Conservation (phyloP, 768 basidiomycete species). For the Pholiota conissans region DNA sequence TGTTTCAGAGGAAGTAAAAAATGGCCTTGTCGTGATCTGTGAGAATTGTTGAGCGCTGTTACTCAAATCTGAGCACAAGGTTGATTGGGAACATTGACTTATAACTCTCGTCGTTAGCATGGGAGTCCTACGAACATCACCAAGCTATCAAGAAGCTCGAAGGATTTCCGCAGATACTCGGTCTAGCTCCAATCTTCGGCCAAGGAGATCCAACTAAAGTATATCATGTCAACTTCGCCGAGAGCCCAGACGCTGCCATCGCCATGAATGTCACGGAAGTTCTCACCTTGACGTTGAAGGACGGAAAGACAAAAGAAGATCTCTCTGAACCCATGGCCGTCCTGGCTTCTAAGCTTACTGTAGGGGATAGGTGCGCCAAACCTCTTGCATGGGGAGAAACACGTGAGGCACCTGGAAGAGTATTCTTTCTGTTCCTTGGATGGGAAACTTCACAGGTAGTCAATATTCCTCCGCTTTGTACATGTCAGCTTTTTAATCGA, state of each 20-base stretch:
- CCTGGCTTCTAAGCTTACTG: slow-evolving; percentile 9
- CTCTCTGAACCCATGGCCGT: slow-evolving; percentile 3
- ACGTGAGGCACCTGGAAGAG: slow-evolving; percentile 11
- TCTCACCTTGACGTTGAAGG: slow-evolving; percentile 12
- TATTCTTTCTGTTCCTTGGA: slow-evolving; percentile 14
- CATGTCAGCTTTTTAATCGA: too few species aligned
- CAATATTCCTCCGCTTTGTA: too few species aligned
- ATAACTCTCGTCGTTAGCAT: background rate
- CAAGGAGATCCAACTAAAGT: slow-evolving; percentile 4
- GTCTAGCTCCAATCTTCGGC: slow-evolving; percentile 5
- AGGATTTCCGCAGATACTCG: slow-evolving; percentile 8
- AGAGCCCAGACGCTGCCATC: slow-evolving; percentile 11
- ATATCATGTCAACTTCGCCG: slow-evolving; percentile 17
- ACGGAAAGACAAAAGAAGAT: slow-evolving; percentile 14
- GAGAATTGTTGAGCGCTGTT: too few species aligned
- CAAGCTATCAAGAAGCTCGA: slow-evolving; percentile 10
- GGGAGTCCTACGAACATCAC: slow-evolving; percentile 17
- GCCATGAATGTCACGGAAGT: slow-evolving; percentile 17
- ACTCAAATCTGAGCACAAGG: too few species aligned
- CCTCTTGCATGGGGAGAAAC: slow-evolving; percentile 16
- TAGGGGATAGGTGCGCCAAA: slow-evolving; percentile 4
- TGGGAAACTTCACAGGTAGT: slow-evolving; percentile 13
- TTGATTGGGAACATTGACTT: too few species aligned
- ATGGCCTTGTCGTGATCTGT: too few species aligned
- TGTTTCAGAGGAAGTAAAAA: too few species aligned